Evolutionary conservation across 495 filamentous ascomycete species (phyloP).

Genomic region (Jackrogersella minutella): DNA sequence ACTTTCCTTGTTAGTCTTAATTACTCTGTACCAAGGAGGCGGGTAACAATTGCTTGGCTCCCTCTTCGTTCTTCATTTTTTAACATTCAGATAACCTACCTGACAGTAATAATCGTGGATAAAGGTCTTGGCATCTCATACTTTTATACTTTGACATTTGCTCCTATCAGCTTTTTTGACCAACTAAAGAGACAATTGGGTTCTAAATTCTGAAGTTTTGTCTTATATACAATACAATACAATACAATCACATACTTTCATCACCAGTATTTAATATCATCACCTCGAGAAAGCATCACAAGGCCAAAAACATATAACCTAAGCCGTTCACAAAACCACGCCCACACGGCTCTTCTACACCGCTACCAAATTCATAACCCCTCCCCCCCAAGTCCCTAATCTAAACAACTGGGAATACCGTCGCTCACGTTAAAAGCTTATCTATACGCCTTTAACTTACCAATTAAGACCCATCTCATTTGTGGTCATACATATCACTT

Average conservation of each 20-base stretch:
- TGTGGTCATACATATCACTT: background rate
- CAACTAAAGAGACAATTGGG: conserved; percentile 1
- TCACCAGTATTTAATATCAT: background rate
- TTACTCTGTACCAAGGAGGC: background rate
- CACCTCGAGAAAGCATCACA: background rate
- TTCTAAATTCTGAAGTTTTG: background rate
- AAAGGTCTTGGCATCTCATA: conserved; percentile 21
- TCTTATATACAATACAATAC: background rate
- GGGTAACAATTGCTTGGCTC: conserved; percentile 17
- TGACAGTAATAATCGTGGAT: background rate
- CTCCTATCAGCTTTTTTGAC: background rate
- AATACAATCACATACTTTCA: too few species aligned
- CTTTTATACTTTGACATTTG: too few species aligned
- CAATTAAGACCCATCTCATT: background rate
- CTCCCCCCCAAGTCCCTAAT: background rate
- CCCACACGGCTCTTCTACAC: too few species aligned
- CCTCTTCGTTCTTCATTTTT: conserved; percentile 6
- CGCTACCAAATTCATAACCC: background rate
- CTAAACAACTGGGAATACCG: background rate
- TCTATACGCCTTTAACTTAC: background rate
- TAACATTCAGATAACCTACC: background rate
- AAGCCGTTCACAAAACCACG: too few species aligned
- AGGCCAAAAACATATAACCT: background rate
- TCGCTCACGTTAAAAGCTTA: background rate
- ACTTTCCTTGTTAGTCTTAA: conserved; percentile 3